Evolutionary conservation across 768 basidiomycete genomes (phyloP).

Genomic region (Trametes cingulata): DNA sequence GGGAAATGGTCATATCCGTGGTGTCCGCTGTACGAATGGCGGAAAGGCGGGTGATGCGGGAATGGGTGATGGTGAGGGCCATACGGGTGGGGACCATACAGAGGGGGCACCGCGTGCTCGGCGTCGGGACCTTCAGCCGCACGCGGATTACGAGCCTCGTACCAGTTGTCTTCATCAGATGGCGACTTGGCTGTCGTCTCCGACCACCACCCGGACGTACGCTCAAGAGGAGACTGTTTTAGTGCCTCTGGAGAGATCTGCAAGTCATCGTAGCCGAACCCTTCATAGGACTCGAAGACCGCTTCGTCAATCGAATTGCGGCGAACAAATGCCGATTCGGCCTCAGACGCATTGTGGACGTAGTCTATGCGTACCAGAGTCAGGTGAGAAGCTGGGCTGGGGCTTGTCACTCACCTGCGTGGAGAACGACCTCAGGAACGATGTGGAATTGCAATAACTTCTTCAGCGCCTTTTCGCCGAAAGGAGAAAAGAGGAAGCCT

Average conservation of each 20-base stretch:
- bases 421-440: slow-evolving; percentile 49
- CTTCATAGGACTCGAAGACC: neutral
- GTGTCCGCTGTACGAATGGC: too few species aligned
- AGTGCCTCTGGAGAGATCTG: too few species aligned
- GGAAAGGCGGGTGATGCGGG: too few species aligned
- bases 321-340: neutral
- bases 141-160: too few species aligned
- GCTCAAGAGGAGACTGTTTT: too few species aligned
- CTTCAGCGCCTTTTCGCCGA: slow-evolving; percentile 49
- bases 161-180: too few species aligned
- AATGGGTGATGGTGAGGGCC: neutral
- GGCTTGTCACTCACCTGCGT: slow-evolving; percentile 42
- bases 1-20: slow-evolving; percentile 9
- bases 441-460: slow-evolving; percentile 63
- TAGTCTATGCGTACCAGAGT: slow-evolving; percentile 23
- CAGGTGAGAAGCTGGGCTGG: neutral
- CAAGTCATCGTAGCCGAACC: neutral
- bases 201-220: too few species aligned
- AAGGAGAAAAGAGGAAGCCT: slow-evolving; percentile 61
- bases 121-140: too few species aligned
- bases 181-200: too few species aligned
- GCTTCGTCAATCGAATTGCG: neutral
- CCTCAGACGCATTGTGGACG: slow-evolving; percentile 34
- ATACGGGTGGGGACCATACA: too few species aligned
- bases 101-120: too few species aligned